These are phyloP conservation scores for Rhazya stricta DNA, from an alignment of 257 asterid species.

Conservation along the genomic window DNA sequence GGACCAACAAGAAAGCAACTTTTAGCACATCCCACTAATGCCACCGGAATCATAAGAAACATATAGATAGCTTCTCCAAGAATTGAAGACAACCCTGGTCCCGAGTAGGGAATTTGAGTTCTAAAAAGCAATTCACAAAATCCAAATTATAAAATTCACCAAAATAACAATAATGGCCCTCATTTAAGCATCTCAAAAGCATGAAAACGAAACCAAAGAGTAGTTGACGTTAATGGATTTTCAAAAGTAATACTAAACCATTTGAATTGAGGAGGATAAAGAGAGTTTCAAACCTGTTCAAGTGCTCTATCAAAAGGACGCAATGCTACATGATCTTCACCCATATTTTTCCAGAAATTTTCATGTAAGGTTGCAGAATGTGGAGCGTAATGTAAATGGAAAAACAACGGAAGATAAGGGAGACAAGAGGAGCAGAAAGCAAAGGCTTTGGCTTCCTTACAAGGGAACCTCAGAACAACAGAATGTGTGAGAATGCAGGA, in stretches of 20 bases:
- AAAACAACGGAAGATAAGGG: not conserved
- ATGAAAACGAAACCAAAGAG: not conserved
- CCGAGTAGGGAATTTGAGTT: not conserved
- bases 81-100: not conserved
- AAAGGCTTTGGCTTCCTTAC: conserved; percentile 25
- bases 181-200: not conserved
- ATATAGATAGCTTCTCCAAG: not conserved
- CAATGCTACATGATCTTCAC: conserved; percentile 28
- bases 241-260: not conserved
- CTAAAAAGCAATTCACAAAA: not conserved
- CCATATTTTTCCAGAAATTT: conserved; percentile 25
- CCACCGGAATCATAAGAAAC: conserved; percentile 7
- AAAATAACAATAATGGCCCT: not conserved
- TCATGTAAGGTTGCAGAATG: conserved; percentile 11
- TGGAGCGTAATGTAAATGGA: not conserved
- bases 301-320: conserved; percentile 34
- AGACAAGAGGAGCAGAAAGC: conserved; percentile 17
- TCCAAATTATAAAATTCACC: not conserved
- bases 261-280: not conserved
- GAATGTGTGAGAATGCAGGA: conserved; percentile 16
- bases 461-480: conserved; percentile 25
- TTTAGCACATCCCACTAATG: not conserved
- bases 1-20: not conserved
- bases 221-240: not conserved
- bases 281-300: conserved; percentile 30